Conservation (phyloP, 805 yeast species). For the Candida anglica region DNA sequence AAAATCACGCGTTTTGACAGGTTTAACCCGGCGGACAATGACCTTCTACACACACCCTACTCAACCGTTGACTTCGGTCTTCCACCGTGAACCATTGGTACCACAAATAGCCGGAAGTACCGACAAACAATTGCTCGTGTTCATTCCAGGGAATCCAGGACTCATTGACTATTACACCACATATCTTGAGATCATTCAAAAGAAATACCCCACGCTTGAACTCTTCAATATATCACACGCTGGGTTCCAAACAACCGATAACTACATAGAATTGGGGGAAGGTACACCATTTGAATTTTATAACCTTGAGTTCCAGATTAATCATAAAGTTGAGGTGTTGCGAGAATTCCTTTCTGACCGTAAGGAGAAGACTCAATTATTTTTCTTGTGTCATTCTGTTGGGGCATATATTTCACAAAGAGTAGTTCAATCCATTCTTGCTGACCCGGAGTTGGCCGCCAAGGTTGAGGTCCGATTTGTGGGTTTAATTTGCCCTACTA, state of each 20-base stretch:
- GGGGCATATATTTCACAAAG: conserved; percentile 66
- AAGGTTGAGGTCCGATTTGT: conserved; percentile 36
- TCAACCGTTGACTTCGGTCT: conserved; percentile 26
- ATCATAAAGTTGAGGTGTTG: conserved; percentile 54
- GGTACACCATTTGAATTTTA: conserved; percentile 18
- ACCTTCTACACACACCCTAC: conserved; percentile 9
- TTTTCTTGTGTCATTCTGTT: conserved; percentile 65
- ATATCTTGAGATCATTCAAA: conserved; percentile 44
- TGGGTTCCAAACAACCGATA: conserved; percentile 43
- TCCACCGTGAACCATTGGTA: conserved; percentile 13
- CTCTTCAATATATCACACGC: conserved; percentile 62
- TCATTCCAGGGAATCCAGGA: conserved; percentile 81
- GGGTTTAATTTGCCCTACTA: conserved; percentile 70
- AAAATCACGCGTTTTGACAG: no score
- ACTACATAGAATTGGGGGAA: conserved; percentile 16
- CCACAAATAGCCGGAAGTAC: not conserved
- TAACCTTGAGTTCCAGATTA: conserved; percentile 51
- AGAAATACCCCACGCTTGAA: conserved; percentile 42
- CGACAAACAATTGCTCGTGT: conserved; percentile 34
- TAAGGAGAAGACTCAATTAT: conserved; percentile 17
- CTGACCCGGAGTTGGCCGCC: conserved; percentile 15
- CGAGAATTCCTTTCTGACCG: conserved; percentile 22
- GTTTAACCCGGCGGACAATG: no score
- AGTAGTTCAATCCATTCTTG: conserved; percentile 28
- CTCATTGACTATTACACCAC: conserved; percentile 59